Evolutionary conservation across 1,284 basidiomycete genomes (phyloP), one percentile per base, ranked within the genome.

Genomic region (Melampsora larici-populina): DNA sequence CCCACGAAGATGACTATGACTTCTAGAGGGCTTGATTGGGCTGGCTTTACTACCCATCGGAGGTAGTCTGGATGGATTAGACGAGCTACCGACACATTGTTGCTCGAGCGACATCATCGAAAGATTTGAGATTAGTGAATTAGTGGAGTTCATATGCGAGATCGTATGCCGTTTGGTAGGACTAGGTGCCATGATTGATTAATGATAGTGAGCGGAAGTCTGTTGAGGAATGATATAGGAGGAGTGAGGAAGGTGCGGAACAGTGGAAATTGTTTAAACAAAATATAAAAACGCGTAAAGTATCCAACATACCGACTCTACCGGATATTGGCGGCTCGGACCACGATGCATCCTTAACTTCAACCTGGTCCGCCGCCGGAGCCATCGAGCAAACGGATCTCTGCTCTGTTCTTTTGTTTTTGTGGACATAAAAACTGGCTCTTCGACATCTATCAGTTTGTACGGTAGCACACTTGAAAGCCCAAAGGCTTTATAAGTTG

Each of bases 91-190:
- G 40, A 43, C 40, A 43, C 40, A 43, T 51, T 70, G 67, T 48
- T 74, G 63, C 5, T 68, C 73, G 0, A 76, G 31, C 9, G 73
- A 76, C 40, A 76, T 26, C 65, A 46, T 76, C 26, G 73, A 76
- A 49, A 76, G 46, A 40, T 69, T 76, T 26, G 51, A 60, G 18
- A 76, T 33, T 21, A 76, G 40, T 9, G 73, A 64, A 43, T 76
- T 60, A 24, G 67, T 62, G 7, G 64, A 43, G 40, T 43, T 43
- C 40, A 43, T 43, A 13, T 43, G 40, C 0, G 65, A 68, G 49
- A 76, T 46, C 13, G 73, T 76, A 46, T 76, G 73, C 26, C 73
- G 65, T 33, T 76, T 76, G 43, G 1, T 48, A 26, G 73, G 73
- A 31, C 73, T 76, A 26, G 73, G 73, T 40, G 73, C 73, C 73